A percentile compares a stretch with the other conserved stretches of the same genome.
phyloP scores from a whole-genome alignment of 2,329 filamentous ascomycete species.

The Herpotrichia juniperi region DNA sequence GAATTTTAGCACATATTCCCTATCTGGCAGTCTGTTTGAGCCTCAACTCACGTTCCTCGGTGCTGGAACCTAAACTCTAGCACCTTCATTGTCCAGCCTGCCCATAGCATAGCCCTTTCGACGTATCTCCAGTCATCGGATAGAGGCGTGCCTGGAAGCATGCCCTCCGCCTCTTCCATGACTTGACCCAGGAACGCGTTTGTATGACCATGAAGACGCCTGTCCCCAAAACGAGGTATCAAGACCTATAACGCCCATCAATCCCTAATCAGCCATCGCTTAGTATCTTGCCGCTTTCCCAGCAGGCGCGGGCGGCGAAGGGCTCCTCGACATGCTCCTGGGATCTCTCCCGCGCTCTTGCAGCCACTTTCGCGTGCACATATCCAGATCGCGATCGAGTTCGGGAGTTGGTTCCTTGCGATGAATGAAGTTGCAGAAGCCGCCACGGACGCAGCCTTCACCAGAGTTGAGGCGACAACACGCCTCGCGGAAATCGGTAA shows the following conservation, averaged over 20 bases:
- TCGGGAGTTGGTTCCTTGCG: conserved; percentile 92
- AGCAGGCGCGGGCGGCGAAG: conserved; percentile 76
- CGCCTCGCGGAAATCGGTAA: conserved; percentile 97
- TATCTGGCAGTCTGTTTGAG: no score
- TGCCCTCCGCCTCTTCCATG: background rate
- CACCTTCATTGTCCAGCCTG: no score
- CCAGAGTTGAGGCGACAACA: conserved; percentile 94
- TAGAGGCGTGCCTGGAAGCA: no score
- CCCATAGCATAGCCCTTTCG: no score
- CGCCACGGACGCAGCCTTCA: conserved; percentile 92
- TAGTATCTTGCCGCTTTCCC: background rate
- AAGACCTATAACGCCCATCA: background rate
- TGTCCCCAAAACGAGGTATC: background rate
- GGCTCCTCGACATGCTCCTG: conserved; percentile 80
- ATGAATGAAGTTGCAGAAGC: conserved; percentile 99
- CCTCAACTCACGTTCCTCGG: no score
- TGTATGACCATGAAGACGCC: background rate
- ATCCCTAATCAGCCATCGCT: background rate
- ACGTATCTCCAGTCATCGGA: no score
- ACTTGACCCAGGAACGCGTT: background rate
- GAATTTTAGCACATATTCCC: no score
- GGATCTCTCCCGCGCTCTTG: conserved; percentile 82
- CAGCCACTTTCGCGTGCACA: conserved; percentile 96
- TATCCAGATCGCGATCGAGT: conserved; percentile 83
- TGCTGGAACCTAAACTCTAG: no score